Conservation (phyloP, 2,329 filamentous ascomycete species). For the Sporothrix dimorphospora region DNA sequence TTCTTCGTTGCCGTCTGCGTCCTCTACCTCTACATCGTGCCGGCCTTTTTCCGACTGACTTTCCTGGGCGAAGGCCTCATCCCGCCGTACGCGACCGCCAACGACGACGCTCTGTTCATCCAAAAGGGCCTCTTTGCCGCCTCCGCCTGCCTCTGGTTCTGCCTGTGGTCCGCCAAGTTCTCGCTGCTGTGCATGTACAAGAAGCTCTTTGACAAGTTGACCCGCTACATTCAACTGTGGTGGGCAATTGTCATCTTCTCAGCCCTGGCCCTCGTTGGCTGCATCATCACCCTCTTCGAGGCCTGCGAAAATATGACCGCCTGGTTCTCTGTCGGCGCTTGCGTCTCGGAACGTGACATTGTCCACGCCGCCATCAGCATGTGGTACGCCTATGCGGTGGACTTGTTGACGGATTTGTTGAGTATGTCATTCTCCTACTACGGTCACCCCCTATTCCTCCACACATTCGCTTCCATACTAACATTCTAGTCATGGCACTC, state of each 20-base stretch:
- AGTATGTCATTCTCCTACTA: background rate
- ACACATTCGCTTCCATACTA: background rate
- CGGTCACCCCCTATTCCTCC: background rate
- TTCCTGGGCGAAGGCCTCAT: background rate
- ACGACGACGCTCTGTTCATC: background rate
- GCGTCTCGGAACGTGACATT: background rate
- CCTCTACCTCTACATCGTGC: constrained; percentile 1
- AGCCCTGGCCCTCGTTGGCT: background rate
- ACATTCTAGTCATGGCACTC: background rate
- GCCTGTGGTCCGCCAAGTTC: constrained; percentile 7
- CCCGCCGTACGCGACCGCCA: background rate
- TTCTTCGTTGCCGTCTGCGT: background rate
- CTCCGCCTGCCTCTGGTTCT: constrained; percentile 1
- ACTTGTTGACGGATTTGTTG: background rate
- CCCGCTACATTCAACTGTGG: background rate
- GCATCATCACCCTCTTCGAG: constrained; percentile 1
- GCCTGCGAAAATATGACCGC: background rate
- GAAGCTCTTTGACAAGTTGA: constrained; percentile 8
- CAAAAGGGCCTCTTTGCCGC: background rate
- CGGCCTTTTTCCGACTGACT: background rate
- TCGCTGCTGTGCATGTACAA: constrained; percentile 15
- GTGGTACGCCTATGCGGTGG: constrained; percentile 2
- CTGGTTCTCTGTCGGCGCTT: background rate
- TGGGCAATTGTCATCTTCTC: background rate
- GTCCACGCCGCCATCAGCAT: background rate